Percentiles rank a stretch among this genome's conserved stretches.
These are phyloP conservation scores for Trebouxia sp. DNA, from an alignment of 139 green algal genomes.

Conservation along the genomic window DNA sequence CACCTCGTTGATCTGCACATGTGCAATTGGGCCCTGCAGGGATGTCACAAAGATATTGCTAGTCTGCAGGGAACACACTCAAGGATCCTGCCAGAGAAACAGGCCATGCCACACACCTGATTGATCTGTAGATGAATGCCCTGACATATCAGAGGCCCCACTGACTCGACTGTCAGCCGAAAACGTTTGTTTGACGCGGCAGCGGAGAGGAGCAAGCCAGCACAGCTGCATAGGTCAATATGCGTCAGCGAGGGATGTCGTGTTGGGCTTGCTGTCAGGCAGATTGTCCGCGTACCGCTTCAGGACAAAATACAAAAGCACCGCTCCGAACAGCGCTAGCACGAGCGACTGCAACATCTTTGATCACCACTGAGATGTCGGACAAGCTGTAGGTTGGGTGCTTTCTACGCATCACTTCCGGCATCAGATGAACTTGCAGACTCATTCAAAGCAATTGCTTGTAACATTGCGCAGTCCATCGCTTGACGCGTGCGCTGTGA, in stretches of 20 bases:
- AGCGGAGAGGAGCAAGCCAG: slow-evolving; percentile 1
- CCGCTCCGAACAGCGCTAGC: neutral
- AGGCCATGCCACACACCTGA: neutral
- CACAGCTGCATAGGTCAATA: neutral
- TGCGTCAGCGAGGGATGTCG: too few relatives aligned
- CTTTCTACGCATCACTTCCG: neutral
- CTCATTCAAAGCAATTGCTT: too few relatives aligned
- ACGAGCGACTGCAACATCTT: neutral
- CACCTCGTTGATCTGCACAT: slow-evolving; percentile 16
- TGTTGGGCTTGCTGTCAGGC: too few relatives aligned
- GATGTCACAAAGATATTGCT: neutral
- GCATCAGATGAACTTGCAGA: neutral
- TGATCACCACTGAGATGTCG: too few relatives aligned
- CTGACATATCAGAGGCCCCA: slow-evolving; percentile 25
- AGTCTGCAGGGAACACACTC: neutral
- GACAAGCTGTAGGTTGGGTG: neutral
- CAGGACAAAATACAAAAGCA: neutral
- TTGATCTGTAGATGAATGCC: neutral
- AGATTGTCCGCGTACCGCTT: neutral
- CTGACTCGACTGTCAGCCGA: slow-evolving; percentile 18
- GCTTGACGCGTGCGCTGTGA: too few relatives aligned
- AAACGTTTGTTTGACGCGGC: slow-evolving; percentile 8
- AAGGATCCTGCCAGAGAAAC: neutral
- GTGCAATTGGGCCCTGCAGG: slow-evolving; percentile 23
- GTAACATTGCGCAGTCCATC: too few relatives aligned